Conservation (phyloP, 73 alveolate species). For the Paramecium tetraurelia region DNA sequence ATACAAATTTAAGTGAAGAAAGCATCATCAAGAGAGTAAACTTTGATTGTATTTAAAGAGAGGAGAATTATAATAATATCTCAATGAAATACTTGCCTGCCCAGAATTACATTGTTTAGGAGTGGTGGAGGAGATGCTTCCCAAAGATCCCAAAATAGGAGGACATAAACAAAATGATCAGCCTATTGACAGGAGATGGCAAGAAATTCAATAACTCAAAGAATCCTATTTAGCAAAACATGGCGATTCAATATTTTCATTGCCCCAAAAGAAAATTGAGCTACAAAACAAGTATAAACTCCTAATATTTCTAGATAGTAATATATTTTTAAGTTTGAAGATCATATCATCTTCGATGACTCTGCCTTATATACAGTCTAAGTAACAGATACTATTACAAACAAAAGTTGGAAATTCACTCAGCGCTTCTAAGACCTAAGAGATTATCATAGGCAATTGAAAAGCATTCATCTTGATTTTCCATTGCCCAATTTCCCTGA, state of each 20-base stretch:
- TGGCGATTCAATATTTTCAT: neutral
- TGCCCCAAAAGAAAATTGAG: neutral
- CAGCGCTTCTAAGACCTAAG: neutral
- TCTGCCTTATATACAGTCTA: neutral
- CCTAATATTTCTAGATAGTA: neutral
- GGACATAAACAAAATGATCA: neutral
- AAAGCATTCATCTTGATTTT: neutral
- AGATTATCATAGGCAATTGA: neutral
- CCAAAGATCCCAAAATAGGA: neutral
- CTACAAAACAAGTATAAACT: neutral
- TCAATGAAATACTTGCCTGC: conserved; percentile 13
- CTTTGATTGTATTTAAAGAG: neutral
- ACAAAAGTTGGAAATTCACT: conserved; percentile 12
- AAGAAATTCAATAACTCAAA: neutral
- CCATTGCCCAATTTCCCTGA: neutral
- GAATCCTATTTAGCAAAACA: neutral
- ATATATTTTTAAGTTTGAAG: conserved; percentile 16
- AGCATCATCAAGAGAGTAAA: neutral
- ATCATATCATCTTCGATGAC: neutral
- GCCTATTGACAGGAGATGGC: neutral
- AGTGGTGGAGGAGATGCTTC: neutral
- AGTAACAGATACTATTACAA: neutral
- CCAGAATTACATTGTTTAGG: neutral
- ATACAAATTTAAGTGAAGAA: neutral
- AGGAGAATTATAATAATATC: neutral